These are phyloP conservation scores for Beauveria bassiana DNA, from an alignment of 2,329 filamentous ascomycete species.

Conservation along the genomic window DNA sequence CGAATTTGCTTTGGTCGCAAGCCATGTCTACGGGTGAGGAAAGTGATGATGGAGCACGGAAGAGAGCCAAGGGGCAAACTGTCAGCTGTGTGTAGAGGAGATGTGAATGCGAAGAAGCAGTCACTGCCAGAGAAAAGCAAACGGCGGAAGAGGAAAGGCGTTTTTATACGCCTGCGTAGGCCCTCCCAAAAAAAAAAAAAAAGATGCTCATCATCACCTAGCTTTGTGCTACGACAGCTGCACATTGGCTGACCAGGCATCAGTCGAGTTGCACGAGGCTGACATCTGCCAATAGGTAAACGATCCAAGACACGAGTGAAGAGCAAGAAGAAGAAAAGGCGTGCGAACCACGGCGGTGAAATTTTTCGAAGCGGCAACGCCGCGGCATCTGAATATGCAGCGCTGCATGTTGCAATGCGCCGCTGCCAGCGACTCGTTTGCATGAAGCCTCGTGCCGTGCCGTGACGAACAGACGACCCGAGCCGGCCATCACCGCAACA, in stretches of 20 bases:
- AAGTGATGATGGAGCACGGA: no score
- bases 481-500: no score
- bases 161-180: not conserved
- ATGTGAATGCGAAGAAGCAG: no score
- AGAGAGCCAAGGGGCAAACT: no score
- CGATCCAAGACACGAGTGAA: not conserved
- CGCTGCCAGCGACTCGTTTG: not conserved
- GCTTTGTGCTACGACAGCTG: not conserved
- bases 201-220: not conserved
- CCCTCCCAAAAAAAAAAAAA: no score
- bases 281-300: not conserved
- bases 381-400: not conserved
- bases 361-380: not conserved
- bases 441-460: not conserved
- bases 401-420: not conserved
- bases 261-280: not conserved
- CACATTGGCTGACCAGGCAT: not conserved
- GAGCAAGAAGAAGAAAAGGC: not conserved
- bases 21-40: not conserved
- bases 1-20: not conserved
- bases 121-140: not conserved
- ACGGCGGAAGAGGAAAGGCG: not conserved
- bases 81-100: no score
- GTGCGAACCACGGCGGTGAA: not conserved
- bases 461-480: not conserved